A percentile compares a stretch with the other conserved stretches of the same genome.
Evolutionary conservation across 306 rosid genomes (phyloP).

Genomic region (Vachellia collinsii): DNA sequence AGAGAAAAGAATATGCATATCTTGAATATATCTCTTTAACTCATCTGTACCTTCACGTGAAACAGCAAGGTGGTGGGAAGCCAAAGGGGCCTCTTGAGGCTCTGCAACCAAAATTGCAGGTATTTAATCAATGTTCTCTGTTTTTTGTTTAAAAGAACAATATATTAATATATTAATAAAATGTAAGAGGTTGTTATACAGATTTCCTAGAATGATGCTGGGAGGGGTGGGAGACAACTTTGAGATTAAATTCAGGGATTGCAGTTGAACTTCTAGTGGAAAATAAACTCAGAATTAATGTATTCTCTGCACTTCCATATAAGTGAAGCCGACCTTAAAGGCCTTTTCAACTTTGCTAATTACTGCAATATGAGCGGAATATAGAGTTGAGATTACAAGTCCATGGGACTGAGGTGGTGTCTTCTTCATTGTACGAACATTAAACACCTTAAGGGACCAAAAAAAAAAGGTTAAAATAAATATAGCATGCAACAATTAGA

Average conservation of each 20-base stretch:
- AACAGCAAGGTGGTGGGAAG: conserved; percentile 90
- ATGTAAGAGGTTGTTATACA: neutral
- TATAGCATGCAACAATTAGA: neutral
- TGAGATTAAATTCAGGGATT: neutral
- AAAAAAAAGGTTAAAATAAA: neutral
- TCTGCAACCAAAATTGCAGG: conserved; percentile 95
- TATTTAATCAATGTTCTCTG: conserved; percentile 25
- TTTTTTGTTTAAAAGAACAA: too few relatives aligned
- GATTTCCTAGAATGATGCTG: neutral
- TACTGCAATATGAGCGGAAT: neutral
- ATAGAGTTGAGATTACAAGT: neutral
- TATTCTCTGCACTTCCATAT: neutral
- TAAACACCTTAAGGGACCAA: neutral
- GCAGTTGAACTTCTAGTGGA: neutral
- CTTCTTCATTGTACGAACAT: neutral
- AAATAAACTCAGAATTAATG: neutral
- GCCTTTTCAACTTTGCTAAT: neutral
- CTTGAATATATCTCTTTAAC: conserved; percentile 33
- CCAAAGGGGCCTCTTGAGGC: conserved; percentile 99
- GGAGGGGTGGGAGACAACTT: neutral
- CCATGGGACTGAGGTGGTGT: neutral
- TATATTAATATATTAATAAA: too few relatives aligned
- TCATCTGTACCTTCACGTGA: conserved; percentile 32
- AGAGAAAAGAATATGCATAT: too few relatives aligned
- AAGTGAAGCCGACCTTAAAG: neutral